A percentile compares a stretch with the other conserved stretches of the same genome.
Conservation (phyloP, 306 rosid species). For the Fragaria vesca region DNA sequence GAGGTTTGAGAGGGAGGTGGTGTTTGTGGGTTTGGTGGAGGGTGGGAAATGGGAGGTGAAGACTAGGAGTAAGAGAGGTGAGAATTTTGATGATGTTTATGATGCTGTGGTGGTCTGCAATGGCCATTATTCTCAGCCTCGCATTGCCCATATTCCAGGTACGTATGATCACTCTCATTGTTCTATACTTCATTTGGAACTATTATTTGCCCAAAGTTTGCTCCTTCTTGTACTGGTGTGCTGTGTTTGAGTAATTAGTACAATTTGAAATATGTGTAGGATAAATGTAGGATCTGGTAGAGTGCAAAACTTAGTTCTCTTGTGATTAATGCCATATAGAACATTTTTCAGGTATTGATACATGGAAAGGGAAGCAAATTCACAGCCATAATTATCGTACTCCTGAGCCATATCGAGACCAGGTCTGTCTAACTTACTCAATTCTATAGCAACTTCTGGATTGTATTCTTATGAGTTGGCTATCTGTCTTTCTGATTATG, state of each 20-base stretch:
- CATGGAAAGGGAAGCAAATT: slow-evolving; percentile 43
- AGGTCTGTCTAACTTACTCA: slow-evolving; percentile 39
- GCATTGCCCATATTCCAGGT: slow-evolving; percentile 44
- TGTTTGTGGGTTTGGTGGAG: slow-evolving; percentile 27
- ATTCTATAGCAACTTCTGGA: background rate
- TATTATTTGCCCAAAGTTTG: slow-evolving; percentile 1
- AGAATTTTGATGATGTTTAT: slow-evolving; percentile 19
- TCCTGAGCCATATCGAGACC: slow-evolving; percentile 41
- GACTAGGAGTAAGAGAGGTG: slow-evolving; percentile 32
- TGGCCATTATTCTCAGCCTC: slow-evolving; percentile 43
- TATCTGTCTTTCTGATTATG: background rate
- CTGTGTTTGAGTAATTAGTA: background rate
- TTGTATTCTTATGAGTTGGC: background rate
- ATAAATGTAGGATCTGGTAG: background rate
- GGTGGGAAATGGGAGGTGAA: slow-evolving; percentile 38
- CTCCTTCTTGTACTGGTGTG: background rate
- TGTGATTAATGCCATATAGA: background rate
- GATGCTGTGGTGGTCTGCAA: slow-evolving; percentile 52
- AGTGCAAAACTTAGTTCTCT: background rate
- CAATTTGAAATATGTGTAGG: background rate
- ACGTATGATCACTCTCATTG: background rate
- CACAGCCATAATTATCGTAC: slow-evolving; percentile 53
- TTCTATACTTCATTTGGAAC: background rate
- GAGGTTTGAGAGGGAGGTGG: slow-evolving; percentile 43
- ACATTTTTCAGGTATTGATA: slow-evolving; percentile 32